Conservation (phyloP, 139 green algal genomes). For the Chlamydomonas sphaeroides region DNA sequence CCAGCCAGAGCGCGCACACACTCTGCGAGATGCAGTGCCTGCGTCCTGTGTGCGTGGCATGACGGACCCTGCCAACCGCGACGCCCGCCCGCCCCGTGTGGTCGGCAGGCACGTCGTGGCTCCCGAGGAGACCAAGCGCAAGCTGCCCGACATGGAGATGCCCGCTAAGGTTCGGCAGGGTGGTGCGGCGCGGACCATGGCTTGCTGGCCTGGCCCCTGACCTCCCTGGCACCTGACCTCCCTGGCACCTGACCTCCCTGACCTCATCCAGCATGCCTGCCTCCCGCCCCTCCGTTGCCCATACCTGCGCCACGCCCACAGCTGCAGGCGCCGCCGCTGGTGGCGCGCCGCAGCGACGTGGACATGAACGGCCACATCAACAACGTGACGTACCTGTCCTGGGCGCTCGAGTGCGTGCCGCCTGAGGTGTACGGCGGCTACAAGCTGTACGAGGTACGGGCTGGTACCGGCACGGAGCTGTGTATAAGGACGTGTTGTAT, state of each 20-base stretch:
- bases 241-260: no score
- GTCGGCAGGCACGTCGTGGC: no score
- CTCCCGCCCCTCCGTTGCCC: not conserved
- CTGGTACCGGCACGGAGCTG: no score
- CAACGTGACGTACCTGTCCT: conserved; percentile 95
- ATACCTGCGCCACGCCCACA: conserved; percentile 13
- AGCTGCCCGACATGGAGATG: conserved; percentile 67
- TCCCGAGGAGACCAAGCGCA: conserved; percentile 60
- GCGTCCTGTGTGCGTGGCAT: no score
- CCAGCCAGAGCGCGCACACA: no score
- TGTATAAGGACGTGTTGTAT: no score
- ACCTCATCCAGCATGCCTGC: not conserved
- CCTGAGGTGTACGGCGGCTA: conserved; percentile 71
- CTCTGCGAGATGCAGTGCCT: no score
- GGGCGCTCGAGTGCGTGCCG: conserved; percentile 90
- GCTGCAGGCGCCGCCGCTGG: conserved; percentile 51
- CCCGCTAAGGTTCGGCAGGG: not conserved
- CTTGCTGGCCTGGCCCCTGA: no score
- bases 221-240: no score
- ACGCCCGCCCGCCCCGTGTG: no score
- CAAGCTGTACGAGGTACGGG: conserved; percentile 72
- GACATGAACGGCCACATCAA: conserved; percentile 99
- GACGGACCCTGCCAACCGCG: no score
- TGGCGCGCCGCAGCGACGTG: conserved; percentile 87
- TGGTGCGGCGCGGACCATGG: not conserved